These are phyloP conservation scores for Murraya paniculata DNA, from an alignment of 345 rosid genomes.

Conservation along the genomic window DNA sequence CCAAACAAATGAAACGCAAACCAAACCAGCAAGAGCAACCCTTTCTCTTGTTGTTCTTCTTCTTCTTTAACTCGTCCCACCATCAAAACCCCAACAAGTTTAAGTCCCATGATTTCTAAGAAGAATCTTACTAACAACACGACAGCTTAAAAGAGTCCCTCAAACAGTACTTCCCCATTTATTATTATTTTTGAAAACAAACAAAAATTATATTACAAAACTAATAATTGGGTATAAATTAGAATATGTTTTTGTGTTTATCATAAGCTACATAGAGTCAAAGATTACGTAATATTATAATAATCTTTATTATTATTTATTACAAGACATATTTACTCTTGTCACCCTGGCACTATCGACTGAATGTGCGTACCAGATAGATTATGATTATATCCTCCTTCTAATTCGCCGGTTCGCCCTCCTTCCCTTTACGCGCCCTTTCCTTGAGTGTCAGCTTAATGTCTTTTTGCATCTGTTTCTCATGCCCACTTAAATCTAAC, in stretches of 20 bases:
- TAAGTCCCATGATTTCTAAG: conserved; percentile 30
- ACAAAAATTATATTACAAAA: neutral
- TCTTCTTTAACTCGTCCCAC: neutral
- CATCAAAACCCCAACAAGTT: neutral
- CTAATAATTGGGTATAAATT: neutral
- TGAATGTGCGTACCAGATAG: conserved; percentile 36
- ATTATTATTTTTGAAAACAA: neutral
- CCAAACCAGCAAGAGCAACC: neutral
- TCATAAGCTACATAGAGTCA: conserved; percentile 36
- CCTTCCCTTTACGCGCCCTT: too few relatives aligned
- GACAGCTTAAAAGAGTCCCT: conserved; percentile 45
- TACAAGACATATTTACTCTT: neutral
- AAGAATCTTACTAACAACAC: conserved; percentile 35
- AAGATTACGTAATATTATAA: conserved; percentile 18
- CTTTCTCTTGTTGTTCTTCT: neutral
- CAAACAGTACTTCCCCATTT: conserved; percentile 15
- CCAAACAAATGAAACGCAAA: neutral
- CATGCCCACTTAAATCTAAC: too few relatives aligned
- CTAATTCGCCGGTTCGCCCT: too few relatives aligned
- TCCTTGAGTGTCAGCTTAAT: too few relatives aligned
- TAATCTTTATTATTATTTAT: too few relatives aligned
- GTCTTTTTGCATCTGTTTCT: too few relatives aligned
- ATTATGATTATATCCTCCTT: neutral
- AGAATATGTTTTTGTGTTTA: conserved; percentile 14
- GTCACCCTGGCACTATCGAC: conserved; percentile 33